Evolutionary conservation across 179 eudicot genomes (phyloP), one percentile per base, ranked within the genome.

Genomic region (Sideroxylon spinosum): DNA sequence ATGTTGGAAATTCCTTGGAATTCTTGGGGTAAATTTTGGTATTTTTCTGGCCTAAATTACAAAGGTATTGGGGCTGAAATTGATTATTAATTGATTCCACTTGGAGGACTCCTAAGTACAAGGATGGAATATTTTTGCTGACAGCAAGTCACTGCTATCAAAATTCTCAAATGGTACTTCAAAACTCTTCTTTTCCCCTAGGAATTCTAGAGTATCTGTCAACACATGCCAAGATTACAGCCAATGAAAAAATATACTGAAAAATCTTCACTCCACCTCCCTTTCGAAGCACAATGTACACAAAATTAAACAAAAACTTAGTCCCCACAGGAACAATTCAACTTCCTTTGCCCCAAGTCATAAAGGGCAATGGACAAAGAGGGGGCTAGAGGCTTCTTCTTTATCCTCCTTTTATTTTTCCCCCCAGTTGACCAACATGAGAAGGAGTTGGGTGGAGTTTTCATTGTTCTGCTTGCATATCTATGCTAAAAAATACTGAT

Each of bases 161-260:
- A 9, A 71, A 32, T 53, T 71, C 32, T 0, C 17, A 20, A 14
- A 53, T 52, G 17, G 62, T 32, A 8, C 67, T 22, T 16, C 10
- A 23, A 7, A 23, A 13, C 14, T 9, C 6, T 71, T 28, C 10
- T 52, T 3, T n/a, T 16, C 44, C 48, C 60, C 14, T 10, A 7
- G 62, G 62, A 71, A 53, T 71, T 52, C 75, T 26, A 13, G 20
- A 53, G 62, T 52, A 25, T 53, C 61, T 52, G 6, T 53, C 75
- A 17, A 9, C 7, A 13, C 62, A 26, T 28, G 57, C 13, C 32
- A 26, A 2, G 62, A 19, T 28, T 71, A 53, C 32, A 52, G 67
- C 62, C 50, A 71, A 23, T 71, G 62, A 53, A 52, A 53, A 29
- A 13, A 12, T 50, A 12, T 71, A 28, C 9, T 12, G 29, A 3